Evolutionary conservation across 345 rosid genomes (phyloP).

Genomic region (Arabis hirsuta): DNA sequence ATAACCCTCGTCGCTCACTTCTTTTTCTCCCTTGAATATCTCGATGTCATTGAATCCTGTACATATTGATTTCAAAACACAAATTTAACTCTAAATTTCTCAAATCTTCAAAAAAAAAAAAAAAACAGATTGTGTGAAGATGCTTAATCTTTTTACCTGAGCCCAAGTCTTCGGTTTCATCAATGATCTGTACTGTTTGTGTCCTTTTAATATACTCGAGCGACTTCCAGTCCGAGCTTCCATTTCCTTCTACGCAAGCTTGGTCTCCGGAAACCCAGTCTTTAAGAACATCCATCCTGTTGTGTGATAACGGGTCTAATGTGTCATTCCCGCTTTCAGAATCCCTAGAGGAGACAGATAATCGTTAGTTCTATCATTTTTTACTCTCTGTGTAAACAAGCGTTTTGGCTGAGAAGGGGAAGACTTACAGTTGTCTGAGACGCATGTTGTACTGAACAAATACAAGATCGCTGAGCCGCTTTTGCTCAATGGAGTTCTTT

Average conservation of each 20-base stretch:
- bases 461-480: conserved; percentile 65
- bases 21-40: conserved; percentile 59
- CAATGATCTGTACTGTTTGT: conserved; percentile 44
- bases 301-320: conserved; percentile 59
- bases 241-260: conserved; percentile 48
- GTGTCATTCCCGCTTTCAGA: conserved; percentile 47
- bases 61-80: conserved; percentile 10
- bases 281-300: conserved; percentile 48
- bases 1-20: conserved; percentile 44
- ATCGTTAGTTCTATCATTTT: conserved; percentile 29
- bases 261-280: conserved; percentile 74
- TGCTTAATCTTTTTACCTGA: conserved; percentile 53
- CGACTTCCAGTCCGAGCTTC: conserved; percentile 64
- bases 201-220: conserved; percentile 51
- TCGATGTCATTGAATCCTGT: conserved; percentile 80
- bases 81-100: not conserved
- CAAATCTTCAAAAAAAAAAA: too few species aligned
- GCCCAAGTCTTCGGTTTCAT: conserved; percentile 65
- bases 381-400: not conserved
- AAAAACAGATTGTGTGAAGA: not conserved
- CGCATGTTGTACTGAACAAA: conserved; percentile 88
- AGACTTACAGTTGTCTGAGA: conserved; percentile 64
- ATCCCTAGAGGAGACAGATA: conserved; percentile 28
- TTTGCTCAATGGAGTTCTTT: conserved; percentile 76
- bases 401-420: not conserved